Conservation (phyloP, 805 yeast species). For the Cyberlindnera petersonii region DNA sequence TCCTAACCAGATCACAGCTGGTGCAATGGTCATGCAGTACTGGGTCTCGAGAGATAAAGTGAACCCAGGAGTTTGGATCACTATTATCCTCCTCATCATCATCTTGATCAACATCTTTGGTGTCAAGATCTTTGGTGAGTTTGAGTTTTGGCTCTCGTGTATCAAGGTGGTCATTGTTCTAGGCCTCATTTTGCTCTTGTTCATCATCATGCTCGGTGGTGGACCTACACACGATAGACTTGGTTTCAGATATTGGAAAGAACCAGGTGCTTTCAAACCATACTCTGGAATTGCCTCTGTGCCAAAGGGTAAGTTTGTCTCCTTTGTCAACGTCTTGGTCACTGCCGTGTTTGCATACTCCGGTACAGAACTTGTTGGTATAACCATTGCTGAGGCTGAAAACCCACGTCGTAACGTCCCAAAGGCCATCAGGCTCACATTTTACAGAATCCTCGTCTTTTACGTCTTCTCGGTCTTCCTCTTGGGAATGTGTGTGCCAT, state of each 20-base stretch:
- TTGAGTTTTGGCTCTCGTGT: constrained; percentile 47
- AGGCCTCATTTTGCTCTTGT: constrained; percentile 38
- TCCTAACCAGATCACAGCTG: constrained; percentile 49
- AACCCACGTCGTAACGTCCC: constrained; percentile 69
- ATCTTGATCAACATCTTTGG: constrained; percentile 47
- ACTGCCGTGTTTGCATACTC: constrained; percentile 67
- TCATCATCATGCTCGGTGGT: constrained; percentile 72
- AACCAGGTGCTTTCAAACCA: constrained; percentile 61
- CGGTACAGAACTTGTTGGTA: constrained; percentile 68
- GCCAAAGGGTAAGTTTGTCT: constrained; percentile 51
- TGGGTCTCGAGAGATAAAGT: constrained; percentile 42
- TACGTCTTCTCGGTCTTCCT: constrained; percentile 59
- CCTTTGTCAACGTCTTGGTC: constrained; percentile 60
- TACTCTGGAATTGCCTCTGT: constrained; percentile 42
- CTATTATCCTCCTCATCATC: constrained; percentile 38
- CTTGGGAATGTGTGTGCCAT: constrained; percentile 66
- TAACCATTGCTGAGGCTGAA: constrained; percentile 70
- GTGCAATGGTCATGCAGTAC: constrained; percentile 46
- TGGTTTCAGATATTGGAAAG: constrained; percentile 67
- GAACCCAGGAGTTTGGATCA: constrained; percentile 62
- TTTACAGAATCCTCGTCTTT: constrained; percentile 64
- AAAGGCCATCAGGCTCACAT: constrained; percentile 63
- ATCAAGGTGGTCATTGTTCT: constrained; percentile 49
- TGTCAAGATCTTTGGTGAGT: constrained; percentile 53
- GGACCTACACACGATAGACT: constrained; percentile 69